Percentiles rank a stretch among this genome's conserved stretches.
Evolutionary conservation across 495 filamentous ascomycete genomes (phyloP).

Genomic region (Lasiosphaeriaceae sp.): DNA sequence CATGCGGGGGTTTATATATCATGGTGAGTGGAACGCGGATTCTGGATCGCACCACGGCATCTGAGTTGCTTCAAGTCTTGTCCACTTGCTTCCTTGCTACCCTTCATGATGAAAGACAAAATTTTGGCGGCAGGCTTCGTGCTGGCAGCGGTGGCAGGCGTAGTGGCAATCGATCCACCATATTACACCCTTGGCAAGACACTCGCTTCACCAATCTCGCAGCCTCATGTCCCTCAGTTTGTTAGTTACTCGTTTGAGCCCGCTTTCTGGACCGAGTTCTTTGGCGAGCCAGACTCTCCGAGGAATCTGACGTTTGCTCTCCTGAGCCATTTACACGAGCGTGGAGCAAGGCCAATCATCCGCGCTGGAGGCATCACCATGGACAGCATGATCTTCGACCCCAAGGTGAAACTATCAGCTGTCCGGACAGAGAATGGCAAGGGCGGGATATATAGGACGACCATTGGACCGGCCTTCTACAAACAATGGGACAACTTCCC

Average conservation of each 20-base stretch:
- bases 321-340: conserved; percentile 18
- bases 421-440: conserved; percentile 20
- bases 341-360: conserved; percentile 19
- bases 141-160: not conserved
- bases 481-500: conserved; percentile 20
- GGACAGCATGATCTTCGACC: conserved; percentile 20
- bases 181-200: not conserved
- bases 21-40: too few species aligned
- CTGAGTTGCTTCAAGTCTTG: too few species aligned
- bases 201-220: conserved; percentile 14
- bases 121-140: not conserved
- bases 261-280: conserved; percentile 24
- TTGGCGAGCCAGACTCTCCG: conserved; percentile 18
- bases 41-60: too few species aligned
- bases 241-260: conserved; percentile 24
- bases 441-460: conserved; percentile 19
- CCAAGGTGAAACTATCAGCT: conserved; percentile 8
- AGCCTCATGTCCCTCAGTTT: conserved; percentile 17
- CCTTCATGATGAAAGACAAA: too few species aligned
- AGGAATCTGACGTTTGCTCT: conserved; percentile 18
- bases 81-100: too few species aligned
- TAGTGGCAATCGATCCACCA: not conserved
- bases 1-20: not conserved
- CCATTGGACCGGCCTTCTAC: conserved; percentile 20
- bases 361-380: conserved; percentile 21